These are phyloP conservation scores for Plasmodium falciparum DNA, from an alignment of 169 alveolate species.

Conservation along the genomic window DNA sequence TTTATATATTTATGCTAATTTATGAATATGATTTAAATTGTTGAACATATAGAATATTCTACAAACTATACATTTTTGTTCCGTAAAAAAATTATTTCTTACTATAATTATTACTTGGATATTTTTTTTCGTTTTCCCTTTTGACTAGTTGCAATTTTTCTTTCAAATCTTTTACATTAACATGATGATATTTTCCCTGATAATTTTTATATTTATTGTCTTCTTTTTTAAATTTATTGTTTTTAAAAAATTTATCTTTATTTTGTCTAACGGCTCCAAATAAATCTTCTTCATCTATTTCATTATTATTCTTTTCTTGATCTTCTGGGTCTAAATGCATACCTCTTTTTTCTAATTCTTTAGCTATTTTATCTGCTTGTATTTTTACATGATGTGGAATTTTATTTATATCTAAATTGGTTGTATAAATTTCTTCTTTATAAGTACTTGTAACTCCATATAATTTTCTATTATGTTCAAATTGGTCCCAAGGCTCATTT, in stretches of 20 bases:
- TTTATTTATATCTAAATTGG: constrained; percentile 80
- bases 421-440: constrained; percentile 85
- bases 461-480: constrained; percentile 69
- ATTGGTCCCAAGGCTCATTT: constrained; percentile 77
- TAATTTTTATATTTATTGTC: constrained; percentile 28
- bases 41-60: neutral
- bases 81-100: neutral
- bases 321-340: constrained; percentile 80
- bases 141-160: constrained; percentile 68
- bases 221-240: constrained; percentile 43
- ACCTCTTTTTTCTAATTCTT: constrained; percentile 79
- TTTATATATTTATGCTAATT: neutral
- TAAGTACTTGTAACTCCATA: constrained; percentile 75
- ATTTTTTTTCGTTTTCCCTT: constrained; percentile 65
- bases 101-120: constrained; percentile 42
- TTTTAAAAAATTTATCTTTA: constrained; percentile 38
- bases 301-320: constrained; percentile 77
- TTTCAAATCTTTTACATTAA: constrained; percentile 50
- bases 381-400: constrained; percentile 82
- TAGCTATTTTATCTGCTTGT: constrained; percentile 81
- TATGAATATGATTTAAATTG: neutral
- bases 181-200: constrained; percentile 32
- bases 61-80: neutral
- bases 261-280: constrained; percentile 71
- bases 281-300: constrained; percentile 82